These are phyloP conservation scores for Jatropha curcas DNA, from an alignment of 345 rosid species.

Conservation along the genomic window DNA sequence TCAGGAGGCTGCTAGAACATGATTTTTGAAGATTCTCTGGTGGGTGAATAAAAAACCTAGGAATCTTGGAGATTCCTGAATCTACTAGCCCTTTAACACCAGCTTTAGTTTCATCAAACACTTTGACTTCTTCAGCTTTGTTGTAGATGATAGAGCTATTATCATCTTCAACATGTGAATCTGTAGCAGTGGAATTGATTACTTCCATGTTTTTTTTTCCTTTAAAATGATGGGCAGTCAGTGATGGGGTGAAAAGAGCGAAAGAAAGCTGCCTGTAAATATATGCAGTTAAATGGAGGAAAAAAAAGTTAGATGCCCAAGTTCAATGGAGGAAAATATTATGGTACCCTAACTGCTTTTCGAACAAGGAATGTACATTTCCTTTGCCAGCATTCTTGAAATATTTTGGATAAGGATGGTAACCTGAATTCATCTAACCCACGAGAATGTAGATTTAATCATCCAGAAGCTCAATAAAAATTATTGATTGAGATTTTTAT, in stretches of 20 bases:
- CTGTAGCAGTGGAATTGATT: not conserved
- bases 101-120: conserved; percentile 32
- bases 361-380: too few relatives aligned
- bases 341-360: too few relatives aligned
- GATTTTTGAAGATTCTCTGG: conserved; percentile 12
- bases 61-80: conserved; percentile 40
- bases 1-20: not conserved
- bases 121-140: conserved; percentile 33
- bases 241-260: not conserved
- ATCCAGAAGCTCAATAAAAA: too few relatives aligned
- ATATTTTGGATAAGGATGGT: too few relatives aligned
- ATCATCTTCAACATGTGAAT: not conserved
- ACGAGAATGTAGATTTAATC: too few relatives aligned
- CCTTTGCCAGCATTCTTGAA: too few relatives aligned
- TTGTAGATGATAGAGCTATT: conserved; percentile 30
- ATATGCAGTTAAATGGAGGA: not conserved
- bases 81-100: conserved; percentile 50
- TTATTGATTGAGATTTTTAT: too few relatives aligned
- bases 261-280: not conserved
- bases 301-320: not conserved
- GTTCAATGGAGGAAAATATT: not conserved
- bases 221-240: too few relatives aligned
- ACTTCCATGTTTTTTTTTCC: conserved; percentile 22
- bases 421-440: too few relatives aligned
- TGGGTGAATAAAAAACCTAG: conserved; percentile 43